phyloP scores from a whole-genome alignment of 306 rosid species.

The Inga oerstediana region DNA sequence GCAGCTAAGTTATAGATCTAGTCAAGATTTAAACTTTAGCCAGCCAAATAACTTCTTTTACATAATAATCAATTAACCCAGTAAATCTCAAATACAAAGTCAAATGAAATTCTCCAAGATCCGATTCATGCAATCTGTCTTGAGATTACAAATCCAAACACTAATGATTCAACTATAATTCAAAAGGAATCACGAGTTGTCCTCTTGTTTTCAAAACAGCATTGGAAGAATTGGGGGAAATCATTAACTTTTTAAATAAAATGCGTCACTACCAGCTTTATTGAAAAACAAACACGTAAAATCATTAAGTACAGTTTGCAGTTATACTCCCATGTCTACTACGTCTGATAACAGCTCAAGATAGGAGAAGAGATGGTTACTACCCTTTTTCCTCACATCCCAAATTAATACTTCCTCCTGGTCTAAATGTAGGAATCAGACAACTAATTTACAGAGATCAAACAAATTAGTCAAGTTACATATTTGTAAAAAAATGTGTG shows the following conservation, averaged over 20 bases:
- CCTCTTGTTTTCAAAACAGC: neutral
- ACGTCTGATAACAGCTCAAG: neutral
- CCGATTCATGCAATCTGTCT: neutral
- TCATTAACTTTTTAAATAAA: neutral
- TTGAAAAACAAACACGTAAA: neutral
- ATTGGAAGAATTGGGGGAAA: neutral
- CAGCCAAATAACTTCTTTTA: slow-evolving; percentile 2
- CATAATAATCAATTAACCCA: neutral
- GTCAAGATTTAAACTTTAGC: neutral
- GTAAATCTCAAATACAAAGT: neutral
- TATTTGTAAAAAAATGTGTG: neutral
- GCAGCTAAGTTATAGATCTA: slow-evolving; percentile 8
- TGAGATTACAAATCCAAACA: slow-evolving; percentile 21
- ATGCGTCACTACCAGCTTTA: neutral
- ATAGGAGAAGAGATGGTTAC: neutral
- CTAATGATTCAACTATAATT: neutral
- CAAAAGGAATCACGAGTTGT: neutral
- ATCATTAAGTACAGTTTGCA: neutral
- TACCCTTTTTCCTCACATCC: neutral
- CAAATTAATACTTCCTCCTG: neutral
- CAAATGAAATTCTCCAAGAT: slow-evolving; percentile 16
- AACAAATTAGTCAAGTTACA: neutral
- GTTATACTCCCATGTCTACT: neutral
- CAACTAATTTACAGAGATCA: neutral
- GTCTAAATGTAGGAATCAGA: neutral